Base-by-base conservation (phyloP, 768 basidiomycete species). In the Rhodosporidiobolus sp. region DNA sequence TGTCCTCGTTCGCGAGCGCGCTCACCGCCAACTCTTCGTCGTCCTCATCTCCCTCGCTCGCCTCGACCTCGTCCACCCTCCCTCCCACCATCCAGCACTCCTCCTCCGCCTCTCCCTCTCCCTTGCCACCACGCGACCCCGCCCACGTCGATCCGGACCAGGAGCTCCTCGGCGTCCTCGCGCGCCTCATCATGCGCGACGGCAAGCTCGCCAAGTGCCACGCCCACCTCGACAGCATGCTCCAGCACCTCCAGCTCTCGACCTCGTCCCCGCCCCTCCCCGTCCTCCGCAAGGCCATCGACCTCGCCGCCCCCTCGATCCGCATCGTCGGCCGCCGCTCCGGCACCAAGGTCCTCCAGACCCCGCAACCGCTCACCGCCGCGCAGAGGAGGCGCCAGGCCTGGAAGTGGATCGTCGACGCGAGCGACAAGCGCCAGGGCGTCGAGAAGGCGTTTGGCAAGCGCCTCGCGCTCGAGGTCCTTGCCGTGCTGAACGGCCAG, bases 241-340 rank as follows among this genome's bases (percentile, higher is more conserved):
- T 92, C n/a, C 80, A 87, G 26, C 84, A 88, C 78, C 86, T 94
- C 52, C 89, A 89, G 79, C 84, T 87, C 17, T 83, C 89, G 69
- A 94, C 92, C 24, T 85, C 88, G 65, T 86, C 87, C 12, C 87
- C 88, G n/a, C 90, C 93, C 0, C 83, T 92, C 46, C 90, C 90
- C 26, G 86, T 95, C 74, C 82, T 96, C 8, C 87, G 88, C 50
- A 81, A 88, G 77, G 94, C 93, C 0, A 82, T 96, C 62, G 78
- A 85, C 32, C 78, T 84, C 4, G 88, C 87, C 3, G 85, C 90
- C 7, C 94, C 94, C 2, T 86, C 88, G 1, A 87, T 94, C 35
- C 85, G 87, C 34, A 72, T 83, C 46, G 78, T 87, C 70, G 86
- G 85, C 38, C 85, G 87, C 75, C 86, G 86, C 64, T 83, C 84